Evolutionary conservation across 306 rosid genomes (phyloP).

Genomic region (Senna tora): DNA sequence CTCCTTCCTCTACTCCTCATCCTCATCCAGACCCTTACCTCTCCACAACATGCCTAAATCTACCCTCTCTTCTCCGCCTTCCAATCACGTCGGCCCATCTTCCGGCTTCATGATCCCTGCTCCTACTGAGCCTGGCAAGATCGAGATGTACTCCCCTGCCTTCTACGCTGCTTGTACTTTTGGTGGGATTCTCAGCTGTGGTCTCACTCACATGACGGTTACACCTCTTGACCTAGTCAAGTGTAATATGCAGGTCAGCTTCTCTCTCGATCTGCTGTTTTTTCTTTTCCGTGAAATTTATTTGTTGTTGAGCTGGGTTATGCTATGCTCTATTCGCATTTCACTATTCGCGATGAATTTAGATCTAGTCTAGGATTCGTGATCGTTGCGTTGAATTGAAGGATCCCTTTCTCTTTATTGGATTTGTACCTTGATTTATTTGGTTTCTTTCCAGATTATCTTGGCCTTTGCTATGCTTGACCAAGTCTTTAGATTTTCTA

Average conservation of each 20-base stretch:
- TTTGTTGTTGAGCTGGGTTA: neutral
- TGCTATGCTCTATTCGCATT: neutral
- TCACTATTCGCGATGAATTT: neutral
- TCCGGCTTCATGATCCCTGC: slow-evolving; percentile 52
- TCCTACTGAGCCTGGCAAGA: slow-evolving; percentile 63
- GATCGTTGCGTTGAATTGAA: neutral
- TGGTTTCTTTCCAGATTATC: no score
- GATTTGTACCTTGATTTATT: neutral
- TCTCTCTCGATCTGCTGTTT: slow-evolving; percentile 28
- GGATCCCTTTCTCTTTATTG: neutral
- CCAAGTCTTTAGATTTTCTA: no score
- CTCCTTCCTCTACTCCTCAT: slow-evolving; percentile 67
- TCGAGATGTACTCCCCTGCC: slow-evolving; percentile 79
- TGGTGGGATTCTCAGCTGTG: slow-evolving; percentile 84
- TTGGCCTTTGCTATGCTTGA: neutral
- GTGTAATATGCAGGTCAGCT: slow-evolving; percentile 87
- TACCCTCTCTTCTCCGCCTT: slow-evolving; percentile 24
- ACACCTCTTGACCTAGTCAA: slow-evolving; percentile 96
- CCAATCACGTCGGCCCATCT: slow-evolving; percentile 28
- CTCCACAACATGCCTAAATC: slow-evolving; percentile 46
- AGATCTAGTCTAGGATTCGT: slow-evolving; percentile 18
- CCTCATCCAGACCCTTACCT: slow-evolving; percentile 40
- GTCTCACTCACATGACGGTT: slow-evolving; percentile 82
- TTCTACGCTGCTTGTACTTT: slow-evolving; percentile 75
- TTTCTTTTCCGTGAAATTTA: no score